A percentile compares a stretch with the other conserved stretches of the same genome.
Conservation (phyloP, 306 rosid species). For the Corylus heterophylla region DNA sequence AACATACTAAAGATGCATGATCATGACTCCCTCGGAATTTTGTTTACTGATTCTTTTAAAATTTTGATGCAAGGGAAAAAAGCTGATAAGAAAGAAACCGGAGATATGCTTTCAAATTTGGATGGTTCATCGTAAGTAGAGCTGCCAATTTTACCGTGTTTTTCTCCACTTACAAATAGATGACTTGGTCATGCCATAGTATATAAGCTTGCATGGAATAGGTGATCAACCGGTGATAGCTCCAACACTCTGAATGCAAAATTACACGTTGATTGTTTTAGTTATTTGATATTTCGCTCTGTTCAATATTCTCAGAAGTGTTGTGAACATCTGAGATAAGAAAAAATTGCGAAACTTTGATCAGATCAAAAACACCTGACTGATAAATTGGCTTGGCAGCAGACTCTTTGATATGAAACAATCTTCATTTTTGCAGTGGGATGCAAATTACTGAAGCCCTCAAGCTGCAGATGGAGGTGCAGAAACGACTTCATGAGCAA, state of each 20-base stretch:
- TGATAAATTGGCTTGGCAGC: constrained; percentile 6
- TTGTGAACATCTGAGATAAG: background rate
- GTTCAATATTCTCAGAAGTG: constrained; percentile 4
- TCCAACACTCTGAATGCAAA: constrained; percentile 10
- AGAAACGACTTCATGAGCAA: constrained; percentile 96
- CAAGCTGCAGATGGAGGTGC: constrained; percentile 99
- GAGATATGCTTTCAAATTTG: constrained; percentile 71
- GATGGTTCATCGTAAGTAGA: constrained; percentile 93
- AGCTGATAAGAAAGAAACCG: constrained; percentile 85
- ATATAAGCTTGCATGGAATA: background rate
- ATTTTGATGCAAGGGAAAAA: constrained; percentile 73
- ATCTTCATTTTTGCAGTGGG: constrained; percentile 59
- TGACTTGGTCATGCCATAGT: background rate
- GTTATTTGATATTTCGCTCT: background rate
- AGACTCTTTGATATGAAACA: constrained; percentile 13
- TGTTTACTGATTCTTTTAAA: constrained; percentile 32
- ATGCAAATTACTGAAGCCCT: constrained; percentile 96
- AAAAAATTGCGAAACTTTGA: background rate
- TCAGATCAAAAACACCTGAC: background rate
- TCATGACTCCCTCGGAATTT: constrained; percentile 10
- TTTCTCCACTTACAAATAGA: constrained; percentile 21
- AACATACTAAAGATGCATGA: background rate
- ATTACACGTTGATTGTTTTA: background rate
- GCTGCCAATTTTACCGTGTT: constrained; percentile 17
- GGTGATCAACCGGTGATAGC: background rate